Percentiles rank a stretch among this genome's conserved stretches.
Evolutionary conservation across 192 early-diverging fungal species (phyloP).

Genomic region (Backusella westeae): DNA sequence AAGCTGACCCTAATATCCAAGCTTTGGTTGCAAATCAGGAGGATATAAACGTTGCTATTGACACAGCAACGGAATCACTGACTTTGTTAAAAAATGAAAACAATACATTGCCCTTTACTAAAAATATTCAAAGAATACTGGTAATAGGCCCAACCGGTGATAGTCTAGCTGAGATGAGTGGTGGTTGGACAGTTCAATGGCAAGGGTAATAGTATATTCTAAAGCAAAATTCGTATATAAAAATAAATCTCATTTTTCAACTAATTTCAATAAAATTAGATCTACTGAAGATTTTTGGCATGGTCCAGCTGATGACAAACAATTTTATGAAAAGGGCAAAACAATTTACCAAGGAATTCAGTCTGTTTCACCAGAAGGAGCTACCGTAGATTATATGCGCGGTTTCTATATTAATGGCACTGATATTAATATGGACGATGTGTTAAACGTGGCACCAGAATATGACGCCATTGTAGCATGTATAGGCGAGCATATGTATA

Average conservation of each 20-base stretch:
- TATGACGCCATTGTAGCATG: constrained; percentile 55
- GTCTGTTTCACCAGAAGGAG: constrained; percentile 25
- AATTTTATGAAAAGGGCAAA: constrained; percentile 39
- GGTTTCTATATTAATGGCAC: constrained; percentile 51
- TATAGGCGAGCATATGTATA: constrained; percentile 58
- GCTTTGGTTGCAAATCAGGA: constrained; percentile 44
- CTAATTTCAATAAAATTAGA: neutral
- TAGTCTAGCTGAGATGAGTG: constrained; percentile 49
- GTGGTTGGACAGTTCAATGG: constrained; percentile 66
- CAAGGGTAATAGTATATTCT: constrained; percentile 37
- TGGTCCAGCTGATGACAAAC: constrained; percentile 47
- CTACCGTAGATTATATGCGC: constrained; percentile 24
- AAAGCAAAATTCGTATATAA: neutral
- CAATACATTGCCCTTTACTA: constrained; percentile 44
- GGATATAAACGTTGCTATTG: constrained; percentile 46
- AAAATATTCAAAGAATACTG: constrained; percentile 40
- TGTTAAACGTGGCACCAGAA: constrained; percentile 25
- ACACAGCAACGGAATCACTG: constrained; percentile 53
- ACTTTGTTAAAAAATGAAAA: constrained; percentile 58
- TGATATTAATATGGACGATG: constrained; percentile 10
- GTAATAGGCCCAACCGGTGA: constrained; percentile 60
- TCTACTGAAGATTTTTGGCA: constrained; percentile 28
- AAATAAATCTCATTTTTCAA: neutral
- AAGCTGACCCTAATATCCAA: constrained; percentile 35
- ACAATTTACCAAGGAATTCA: constrained; percentile 35